phyloP scores from a whole-genome alignment of 2,329 filamentous ascomycete species.

The Hypoxylon sp. region DNA sequence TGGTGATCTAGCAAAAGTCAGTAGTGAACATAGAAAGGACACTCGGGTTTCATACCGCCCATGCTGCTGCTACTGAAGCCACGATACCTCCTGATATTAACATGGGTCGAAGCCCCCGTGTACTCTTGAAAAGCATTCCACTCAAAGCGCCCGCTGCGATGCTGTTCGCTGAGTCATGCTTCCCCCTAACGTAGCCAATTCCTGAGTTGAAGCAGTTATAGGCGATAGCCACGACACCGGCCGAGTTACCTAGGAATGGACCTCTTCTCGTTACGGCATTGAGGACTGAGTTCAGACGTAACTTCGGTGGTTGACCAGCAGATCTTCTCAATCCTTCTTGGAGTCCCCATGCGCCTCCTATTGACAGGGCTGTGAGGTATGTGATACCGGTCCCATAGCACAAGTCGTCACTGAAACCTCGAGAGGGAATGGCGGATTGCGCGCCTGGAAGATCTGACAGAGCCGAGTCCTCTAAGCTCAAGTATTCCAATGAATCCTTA shows the following conservation, averaged over 20 bases:
- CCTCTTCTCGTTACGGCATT: constrained; percentile 95
- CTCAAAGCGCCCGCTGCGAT: constrained; percentile 87
- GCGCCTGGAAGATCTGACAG: constrained; percentile 88
- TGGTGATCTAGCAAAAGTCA: constrained; percentile 51
- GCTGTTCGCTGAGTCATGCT: constrained; percentile 92
- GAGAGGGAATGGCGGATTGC: constrained; percentile 90
- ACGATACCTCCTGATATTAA: constrained; percentile 94
- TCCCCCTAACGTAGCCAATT: constrained; percentile 83
- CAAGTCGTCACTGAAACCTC: constrained; percentile 97
- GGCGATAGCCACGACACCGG: constrained; percentile 93
- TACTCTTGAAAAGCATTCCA: constrained; percentile 97
- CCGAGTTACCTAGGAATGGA: constrained; percentile 95
- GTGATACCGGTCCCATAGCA: constrained; percentile 97
- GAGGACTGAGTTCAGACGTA: constrained; percentile 92
- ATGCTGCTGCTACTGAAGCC: constrained; percentile 84
- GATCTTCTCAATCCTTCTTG: constrained; percentile 88
- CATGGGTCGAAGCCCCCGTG: constrained; percentile 90
- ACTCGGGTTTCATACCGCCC: constrained; percentile 80
- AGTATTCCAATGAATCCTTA: constrained; percentile 93
- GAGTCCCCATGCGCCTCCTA: constrained; percentile 93
- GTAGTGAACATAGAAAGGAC: constrained; percentile 31
- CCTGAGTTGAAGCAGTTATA: constrained; percentile 95
- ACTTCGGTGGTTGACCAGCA: constrained; percentile 84
- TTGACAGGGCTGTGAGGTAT: constrained; percentile 86
- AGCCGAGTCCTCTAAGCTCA: constrained; percentile 91